phyloP scores from a whole-genome alignment of 208 protist species.

The Trichomonas vaginalis region DNA sequence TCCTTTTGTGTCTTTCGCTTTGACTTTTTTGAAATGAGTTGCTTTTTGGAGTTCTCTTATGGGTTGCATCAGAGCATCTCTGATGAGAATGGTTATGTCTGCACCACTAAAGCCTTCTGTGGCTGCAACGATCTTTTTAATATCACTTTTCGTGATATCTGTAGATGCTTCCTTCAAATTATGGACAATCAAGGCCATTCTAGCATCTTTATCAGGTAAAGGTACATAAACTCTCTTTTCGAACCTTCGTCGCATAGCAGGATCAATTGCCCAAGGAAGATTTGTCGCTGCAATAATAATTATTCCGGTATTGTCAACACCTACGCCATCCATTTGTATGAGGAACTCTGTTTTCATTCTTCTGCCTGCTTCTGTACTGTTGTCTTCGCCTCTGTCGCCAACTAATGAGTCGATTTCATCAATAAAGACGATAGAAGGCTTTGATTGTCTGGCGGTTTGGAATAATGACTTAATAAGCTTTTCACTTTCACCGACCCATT shows the following conservation, averaged over 20 bases:
- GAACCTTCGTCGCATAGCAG: slow-evolving; percentile 53
- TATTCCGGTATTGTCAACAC: not conserved
- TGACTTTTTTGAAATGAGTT: not conserved
- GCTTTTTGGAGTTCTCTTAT: slow-evolving; percentile 21
- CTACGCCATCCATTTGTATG: slow-evolving; percentile 41
- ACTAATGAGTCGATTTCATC: slow-evolving; percentile 90
- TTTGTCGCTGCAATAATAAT: slow-evolving; percentile 50
- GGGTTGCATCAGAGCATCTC: slow-evolving; percentile 41
- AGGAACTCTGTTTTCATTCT: slow-evolving; percentile 98
- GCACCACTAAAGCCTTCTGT: slow-evolving; percentile 19
- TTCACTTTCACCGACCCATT: slow-evolving; percentile 42
- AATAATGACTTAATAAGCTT: slow-evolving; percentile 36
- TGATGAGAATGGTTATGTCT: slow-evolving; percentile 26
- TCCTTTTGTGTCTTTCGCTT: not conserved
- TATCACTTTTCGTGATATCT: slow-evolving; percentile 10
- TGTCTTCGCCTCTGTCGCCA: slow-evolving; percentile 47
- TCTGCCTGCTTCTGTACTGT: slow-evolving; percentile 66
- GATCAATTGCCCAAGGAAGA: slow-evolving; percentile 55
- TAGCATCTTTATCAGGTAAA: slow-evolving; percentile 45
- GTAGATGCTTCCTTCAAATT: not conserved
- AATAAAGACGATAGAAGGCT: slow-evolving; percentile 95
- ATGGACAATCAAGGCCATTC: slow-evolving; percentile 16
- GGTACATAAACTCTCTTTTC: slow-evolving; percentile 60
- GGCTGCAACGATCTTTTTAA: not conserved
- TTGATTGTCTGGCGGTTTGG: slow-evolving; percentile 38